Evolutionary conservation across 2,329 filamentous ascomycete genomes (phyloP).

Genomic region (Cryphonectria parasitica): DNA sequence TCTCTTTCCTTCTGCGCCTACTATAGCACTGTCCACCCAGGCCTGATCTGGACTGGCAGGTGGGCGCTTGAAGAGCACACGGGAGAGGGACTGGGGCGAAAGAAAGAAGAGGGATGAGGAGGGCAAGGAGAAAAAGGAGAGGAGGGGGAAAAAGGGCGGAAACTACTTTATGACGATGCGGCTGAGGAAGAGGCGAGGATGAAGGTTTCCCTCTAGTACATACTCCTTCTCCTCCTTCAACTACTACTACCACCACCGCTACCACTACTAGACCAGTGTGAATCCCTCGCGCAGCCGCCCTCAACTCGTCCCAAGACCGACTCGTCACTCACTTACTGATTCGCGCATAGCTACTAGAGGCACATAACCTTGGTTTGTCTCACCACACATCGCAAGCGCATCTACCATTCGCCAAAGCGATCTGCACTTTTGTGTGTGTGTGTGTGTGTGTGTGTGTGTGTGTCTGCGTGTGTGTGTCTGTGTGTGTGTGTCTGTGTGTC

Average conservation of each 20-base stretch:
- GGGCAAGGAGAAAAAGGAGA: background rate
- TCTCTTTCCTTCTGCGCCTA: background rate
- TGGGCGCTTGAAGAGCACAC: background rate
- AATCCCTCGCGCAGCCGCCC: background rate
- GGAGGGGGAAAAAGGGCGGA: background rate
- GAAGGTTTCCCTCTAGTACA: background rate
- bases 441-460: background rate
- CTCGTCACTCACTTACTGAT: background rate
- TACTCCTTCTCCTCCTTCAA: background rate
- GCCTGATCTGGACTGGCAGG: constrained; percentile 1
- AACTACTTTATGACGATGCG: background rate
- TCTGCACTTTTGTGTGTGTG: background rate
- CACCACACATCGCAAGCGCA: background rate
- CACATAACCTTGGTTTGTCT: background rate
- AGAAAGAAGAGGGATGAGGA: background rate
- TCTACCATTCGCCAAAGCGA: background rate
- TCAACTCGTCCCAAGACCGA: background rate
- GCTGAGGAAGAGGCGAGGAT: background rate
- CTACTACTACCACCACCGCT: background rate
- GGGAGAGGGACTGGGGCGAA: background rate
- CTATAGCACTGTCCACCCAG: background rate
- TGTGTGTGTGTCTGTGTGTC: background rate
- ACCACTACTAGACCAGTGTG: background rate
- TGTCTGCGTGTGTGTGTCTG: background rate
- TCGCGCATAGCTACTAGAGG: background rate